Evolutionary conservation across 2,329 filamentous ascomycete genomes (phyloP).

Genomic region (Nigrospora sphaerica): DNA sequence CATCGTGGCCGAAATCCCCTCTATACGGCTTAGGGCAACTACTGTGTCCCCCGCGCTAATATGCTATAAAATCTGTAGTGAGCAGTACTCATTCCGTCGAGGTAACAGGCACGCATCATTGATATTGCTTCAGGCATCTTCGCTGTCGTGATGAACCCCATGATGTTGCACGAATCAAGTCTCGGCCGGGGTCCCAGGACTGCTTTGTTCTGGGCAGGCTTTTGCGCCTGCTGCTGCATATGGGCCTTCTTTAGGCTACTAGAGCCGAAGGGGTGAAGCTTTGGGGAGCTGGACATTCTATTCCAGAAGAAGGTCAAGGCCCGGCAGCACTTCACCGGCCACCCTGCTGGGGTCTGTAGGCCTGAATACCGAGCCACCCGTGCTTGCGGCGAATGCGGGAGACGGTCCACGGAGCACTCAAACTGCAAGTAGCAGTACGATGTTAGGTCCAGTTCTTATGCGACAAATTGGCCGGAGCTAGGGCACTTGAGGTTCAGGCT

Average conservation of each 20-base stretch:
- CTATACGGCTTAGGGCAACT: constrained; percentile 4
- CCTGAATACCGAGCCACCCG: too few relatives aligned
- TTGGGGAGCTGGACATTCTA: constrained; percentile 6
- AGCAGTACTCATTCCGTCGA: not conserved
- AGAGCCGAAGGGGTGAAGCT: constrained; percentile 6
- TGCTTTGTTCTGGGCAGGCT: constrained; percentile 4
- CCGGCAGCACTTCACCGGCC: not conserved
- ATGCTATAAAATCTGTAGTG: constrained; percentile 7
- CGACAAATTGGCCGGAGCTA: too few relatives aligned
- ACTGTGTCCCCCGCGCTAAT: constrained; percentile 6
- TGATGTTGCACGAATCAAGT: constrained; percentile 5
- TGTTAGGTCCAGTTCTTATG: too few relatives aligned
- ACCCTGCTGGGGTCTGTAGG: too few relatives aligned
- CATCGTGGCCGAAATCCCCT: constrained; percentile 7
- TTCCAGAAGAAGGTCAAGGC: constrained; percentile 6
- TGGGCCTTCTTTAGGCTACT: constrained; percentile 8
- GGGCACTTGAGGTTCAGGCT: too few relatives aligned
- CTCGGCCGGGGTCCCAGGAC: constrained; percentile 4
- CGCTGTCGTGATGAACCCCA: constrained; percentile 4
- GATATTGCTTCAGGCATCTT: constrained; percentile 3
- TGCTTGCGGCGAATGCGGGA: too few relatives aligned
- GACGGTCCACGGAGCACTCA: too few relatives aligned
- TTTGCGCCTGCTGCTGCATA: constrained; percentile 4
- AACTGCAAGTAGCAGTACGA: too few relatives aligned
- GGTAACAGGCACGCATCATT: not conserved